phyloP scores from a whole-genome alignment of 345 rosid species.

The Linum tenue region DNA sequence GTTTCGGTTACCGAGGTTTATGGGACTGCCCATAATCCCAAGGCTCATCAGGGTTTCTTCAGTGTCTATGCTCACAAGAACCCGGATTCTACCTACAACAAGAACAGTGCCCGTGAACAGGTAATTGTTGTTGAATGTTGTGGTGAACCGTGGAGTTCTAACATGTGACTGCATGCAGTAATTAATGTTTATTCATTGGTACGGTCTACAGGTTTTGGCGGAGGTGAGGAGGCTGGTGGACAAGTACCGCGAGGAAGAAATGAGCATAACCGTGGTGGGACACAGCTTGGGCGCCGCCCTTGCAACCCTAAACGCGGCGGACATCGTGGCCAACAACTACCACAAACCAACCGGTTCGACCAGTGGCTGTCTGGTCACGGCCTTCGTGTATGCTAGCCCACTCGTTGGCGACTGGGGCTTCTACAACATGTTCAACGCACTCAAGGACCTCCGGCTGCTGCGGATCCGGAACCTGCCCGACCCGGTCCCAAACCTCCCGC shows the following conservation, averaged over 20 bases:
- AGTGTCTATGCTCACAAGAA: slow-evolving; percentile 7
- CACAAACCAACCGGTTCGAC: slow-evolving; percentile 14
- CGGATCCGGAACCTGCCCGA: slow-evolving; percentile 21
- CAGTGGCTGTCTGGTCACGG: slow-evolving; percentile 36
- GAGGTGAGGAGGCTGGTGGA: slow-evolving; percentile 14
- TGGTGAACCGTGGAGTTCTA: too few species aligned
- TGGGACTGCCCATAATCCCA: slow-evolving; percentile 3
- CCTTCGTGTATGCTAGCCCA: slow-evolving; percentile 46
- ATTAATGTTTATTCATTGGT: too few species aligned
- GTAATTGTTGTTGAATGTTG: neutral
- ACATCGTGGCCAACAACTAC: slow-evolving; percentile 31
- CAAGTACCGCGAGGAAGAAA: slow-evolving; percentile 8
- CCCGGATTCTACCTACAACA: slow-evolving; percentile 5
- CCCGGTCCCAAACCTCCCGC: slow-evolving; percentile 12
- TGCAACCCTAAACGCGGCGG: slow-evolving; percentile 43
- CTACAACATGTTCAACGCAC: slow-evolving; percentile 10
- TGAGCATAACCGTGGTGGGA: slow-evolving; percentile 15
- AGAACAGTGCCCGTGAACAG: slow-evolving; percentile 22
- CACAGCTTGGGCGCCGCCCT: slow-evolving; percentile 28
- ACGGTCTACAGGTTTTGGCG: neutral
- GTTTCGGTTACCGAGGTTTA: slow-evolving; percentile 12
- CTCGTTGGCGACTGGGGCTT: slow-evolving; percentile 37
- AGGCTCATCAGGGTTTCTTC: slow-evolving; percentile 11
- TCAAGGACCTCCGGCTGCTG: slow-evolving; percentile 21
- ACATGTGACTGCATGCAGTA: too few species aligned